Conservation (phyloP, 345 rosid species). For the Eucalyptus pauciflora region DNA sequence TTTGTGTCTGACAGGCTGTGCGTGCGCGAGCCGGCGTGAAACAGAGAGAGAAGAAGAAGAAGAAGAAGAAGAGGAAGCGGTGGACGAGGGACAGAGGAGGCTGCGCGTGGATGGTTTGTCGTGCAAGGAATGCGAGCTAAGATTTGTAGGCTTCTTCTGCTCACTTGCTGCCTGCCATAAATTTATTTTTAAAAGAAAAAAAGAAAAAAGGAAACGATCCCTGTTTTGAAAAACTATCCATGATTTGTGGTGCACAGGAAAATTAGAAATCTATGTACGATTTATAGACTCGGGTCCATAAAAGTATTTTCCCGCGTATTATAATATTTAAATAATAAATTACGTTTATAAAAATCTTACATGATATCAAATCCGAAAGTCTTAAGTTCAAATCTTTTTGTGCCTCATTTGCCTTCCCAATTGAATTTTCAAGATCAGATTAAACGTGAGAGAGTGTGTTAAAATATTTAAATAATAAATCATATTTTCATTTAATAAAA, state of each 20-base stretch:
- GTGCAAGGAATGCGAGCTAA: not conserved
- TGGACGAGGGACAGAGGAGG: not conserved
- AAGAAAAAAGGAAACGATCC: not conserved
- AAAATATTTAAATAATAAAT: no score
- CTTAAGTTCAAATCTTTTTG: rapidly evolving
- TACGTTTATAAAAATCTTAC: no score
- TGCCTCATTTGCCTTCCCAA: rapidly evolving
- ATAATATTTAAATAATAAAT: no score
- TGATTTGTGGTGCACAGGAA: no score
- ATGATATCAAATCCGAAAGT: no score
- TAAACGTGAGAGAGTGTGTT: rapidly evolving
- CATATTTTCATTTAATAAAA: no score
- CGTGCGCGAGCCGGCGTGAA: not conserved
- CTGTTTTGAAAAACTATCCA: not conserved
- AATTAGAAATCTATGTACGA: no score
- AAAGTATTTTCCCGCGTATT: no score
- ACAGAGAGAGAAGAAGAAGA: not conserved
- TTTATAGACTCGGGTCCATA: no score
- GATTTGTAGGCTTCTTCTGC: not conserved
- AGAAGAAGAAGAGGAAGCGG: not conserved
- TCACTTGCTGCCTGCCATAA: not conserved
- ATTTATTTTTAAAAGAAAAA: no score
- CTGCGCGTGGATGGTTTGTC: not conserved
- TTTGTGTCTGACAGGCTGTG: not conserved
- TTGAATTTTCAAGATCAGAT: no score